These are phyloP conservation scores for Pleurotus citrinopileatus DNA, from an alignment of 768 basidiomycete species.

Conservation along the genomic window DNA sequence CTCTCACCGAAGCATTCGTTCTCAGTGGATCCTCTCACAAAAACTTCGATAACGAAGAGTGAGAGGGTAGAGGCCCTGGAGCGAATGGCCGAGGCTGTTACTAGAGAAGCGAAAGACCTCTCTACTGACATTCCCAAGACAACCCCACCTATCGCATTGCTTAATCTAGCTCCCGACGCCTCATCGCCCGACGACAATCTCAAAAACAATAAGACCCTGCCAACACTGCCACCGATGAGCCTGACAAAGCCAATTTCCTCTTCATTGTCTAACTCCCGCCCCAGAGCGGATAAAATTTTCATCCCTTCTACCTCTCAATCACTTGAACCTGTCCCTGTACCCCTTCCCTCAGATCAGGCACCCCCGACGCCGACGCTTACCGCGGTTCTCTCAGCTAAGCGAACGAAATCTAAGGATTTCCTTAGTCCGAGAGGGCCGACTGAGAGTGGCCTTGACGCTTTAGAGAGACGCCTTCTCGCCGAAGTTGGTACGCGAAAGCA, in stretches of 20 bases:
- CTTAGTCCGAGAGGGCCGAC: conserved; percentile 19
- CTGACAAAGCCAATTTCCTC: conserved; percentile 25
- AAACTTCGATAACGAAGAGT: conserved; percentile 41
- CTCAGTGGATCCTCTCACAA: conserved; percentile 34
- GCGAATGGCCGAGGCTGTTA: conserved; percentile 65
- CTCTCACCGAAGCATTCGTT: conserved; percentile 64
- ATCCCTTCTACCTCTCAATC: neutral
- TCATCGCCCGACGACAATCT: neutral
- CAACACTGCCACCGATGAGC: conserved; percentile 53
- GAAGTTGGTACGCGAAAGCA: conserved; percentile 71
- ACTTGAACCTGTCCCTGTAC: conserved; percentile 1
- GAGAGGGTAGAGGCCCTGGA: conserved; percentile 70
- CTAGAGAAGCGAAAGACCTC: conserved; percentile 29
- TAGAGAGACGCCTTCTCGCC: conserved; percentile 64
- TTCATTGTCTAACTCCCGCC: conserved; percentile 15
- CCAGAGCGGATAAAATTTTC: conserved; percentile 28
- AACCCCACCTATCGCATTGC: conserved; percentile 4
- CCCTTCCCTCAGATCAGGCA: conserved; percentile 28
- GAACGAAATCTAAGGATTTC: conserved; percentile 14
- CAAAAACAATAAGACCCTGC: conserved; percentile 54
- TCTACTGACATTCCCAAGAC: conserved; percentile 36
- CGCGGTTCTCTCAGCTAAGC: conserved; percentile 35
- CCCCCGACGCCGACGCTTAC: conserved; percentile 55
- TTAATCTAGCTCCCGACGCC: neutral
- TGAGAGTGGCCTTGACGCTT: conserved; percentile 67